Base-by-base conservation (phyloP, 345 rosid genomes). In the Pistacia vera region DNA sequence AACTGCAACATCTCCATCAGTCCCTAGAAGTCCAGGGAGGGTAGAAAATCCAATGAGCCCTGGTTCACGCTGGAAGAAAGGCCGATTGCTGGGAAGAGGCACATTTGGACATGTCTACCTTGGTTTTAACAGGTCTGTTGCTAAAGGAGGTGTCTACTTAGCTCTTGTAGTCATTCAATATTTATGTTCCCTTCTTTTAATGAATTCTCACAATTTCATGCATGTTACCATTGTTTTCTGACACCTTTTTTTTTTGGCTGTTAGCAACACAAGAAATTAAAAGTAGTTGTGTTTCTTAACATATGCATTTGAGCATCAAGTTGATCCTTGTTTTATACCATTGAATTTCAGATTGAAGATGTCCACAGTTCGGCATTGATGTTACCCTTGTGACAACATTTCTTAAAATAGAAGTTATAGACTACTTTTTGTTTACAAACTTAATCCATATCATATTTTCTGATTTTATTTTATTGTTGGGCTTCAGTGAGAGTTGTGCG, bases 1-100 rank as follows among this genome's bases (percentile, higher is more conserved):
- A 64, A 86, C 95, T 57, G 97, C 89, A 46, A 87, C 97, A 49
- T 96, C 99, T 66, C 99, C 99, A 20, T 96, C 99, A 35, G 87
- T 96, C 58, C 97, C 98, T 6, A 88, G 98, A 79, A 96, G 99
- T 89, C 98, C 99, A 60, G 91, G 90, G 54, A 90, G 95, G 78
- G 85, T 91, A 66, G 99, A 93, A 76, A 92, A 86, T 80, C 90
- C 95, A 13, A 70, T 81, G 22, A 90, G 93, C 80, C 93, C 91
- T 67, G 89, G 93, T 54, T 83, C 87, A 3, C 81, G 86, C 63
- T 90, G 97, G 97, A 82, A 86, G 79, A 86, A 86, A 81, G 93
- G 93, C 75, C 83, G 81, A 67, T 82, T 86, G 56, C 71, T 92
- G 20, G 95, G 97, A 55, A 76, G 85, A 82, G 95, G 95, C 58